Base-by-base conservation (phyloP, 2,329 filamentous ascomycete species). In the Aspergillus tubingensis region DNA sequence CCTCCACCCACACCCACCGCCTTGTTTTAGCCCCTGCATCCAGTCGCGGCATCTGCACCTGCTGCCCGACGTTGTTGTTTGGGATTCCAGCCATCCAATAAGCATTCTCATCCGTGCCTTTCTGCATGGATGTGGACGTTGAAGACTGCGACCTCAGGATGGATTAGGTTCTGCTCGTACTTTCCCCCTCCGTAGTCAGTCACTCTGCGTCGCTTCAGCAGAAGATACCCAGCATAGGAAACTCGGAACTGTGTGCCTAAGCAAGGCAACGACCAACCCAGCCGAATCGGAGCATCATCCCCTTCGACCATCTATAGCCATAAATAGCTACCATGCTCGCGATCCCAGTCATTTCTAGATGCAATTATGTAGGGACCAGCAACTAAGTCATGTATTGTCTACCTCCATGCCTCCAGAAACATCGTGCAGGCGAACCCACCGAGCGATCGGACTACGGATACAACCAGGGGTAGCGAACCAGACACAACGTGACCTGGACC, bases 401-500 rank as follows among this genome's bases (percentile, higher is more conserved):
- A 30, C 44, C 15, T 27, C 44, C 21, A 27, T 43, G 15, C 17
- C 39, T 19, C 15, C n/a, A 38, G 10, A n/a, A 21, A 41, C 8
- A 27, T 43, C 19, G 55, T 39, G 41, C 30, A 50, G 55, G n/a
- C 54, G 44, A 57, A 47, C 25, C 55, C 55, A 57, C 48, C 38
- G 36, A 53, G 50, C 19, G 32, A 54, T 54, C 52, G 41, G 41
- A 43, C 39, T 43, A 43, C 39, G 39, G 30, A 44, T 13, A 44
- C 52, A 17, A 54, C 38, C 41, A 41, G 23, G 17, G 36, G 55
- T 21, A 21, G n/a, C 55, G 44, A 57, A 50, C 43, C 44, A 57
- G 47, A 17, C 52, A 39, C 55, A 57, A 57, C 55, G 55, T 57
- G 55, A 57, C 44, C 55, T 57, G 55, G 47, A 57, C 55, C 47